Base-by-base conservation (phyloP, 208 protist species). In the Leishmania gerbilli region DNA sequence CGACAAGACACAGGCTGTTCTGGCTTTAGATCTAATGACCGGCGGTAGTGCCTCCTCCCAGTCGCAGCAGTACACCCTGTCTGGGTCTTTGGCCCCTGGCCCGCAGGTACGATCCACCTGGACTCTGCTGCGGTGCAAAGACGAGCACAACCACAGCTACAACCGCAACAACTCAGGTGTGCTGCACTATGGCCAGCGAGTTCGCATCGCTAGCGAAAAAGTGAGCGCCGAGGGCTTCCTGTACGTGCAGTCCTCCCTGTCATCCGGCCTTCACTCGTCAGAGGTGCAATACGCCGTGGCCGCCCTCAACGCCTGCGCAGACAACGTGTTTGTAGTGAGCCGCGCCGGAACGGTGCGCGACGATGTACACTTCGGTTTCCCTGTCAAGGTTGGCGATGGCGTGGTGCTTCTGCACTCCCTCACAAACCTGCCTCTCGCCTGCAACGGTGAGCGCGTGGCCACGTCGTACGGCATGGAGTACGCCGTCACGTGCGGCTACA, bases 181-280 rank as follows among this genome's bases (percentile, higher is more conserved):
- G 21, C 77, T 98, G 81, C 95, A 98, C 85, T 98, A 96, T 79
- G 95, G 95, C 11, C 95, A 98, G 84, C 91, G 86, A 37, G 85
- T 98, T 34, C 89, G 90, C 60, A 75, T 98, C 53, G 88, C 76
- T 27, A 98, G 97, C 79, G 90, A 94, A 78, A 87, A 90, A 71
- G 88, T 86, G 17, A 85, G 83, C 75, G 58, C 82, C 0, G 76
- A 88, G 9, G 93, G 93, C 55, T 94, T 96, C 76, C 87, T 88
- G 60, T 96, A 94, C 82, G 65, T 98, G 49, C 88, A 91, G 55
- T 90, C 95, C 34, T 85, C 84, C 47, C 88, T 95, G 45, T 31
- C 68, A 53, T 82, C 88, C 47, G 88, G 89, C 34, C 87, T 86
- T 72, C 74, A 67, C 68, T 84, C 90, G 13, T 88, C 86, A n/a